Percentiles rank a stretch among this genome's conserved stretches.
These are phyloP conservation scores for Paradendryphiella salina DNA, from an alignment of 2,329 filamentous ascomycete genomes.

Conservation along the genomic window DNA sequence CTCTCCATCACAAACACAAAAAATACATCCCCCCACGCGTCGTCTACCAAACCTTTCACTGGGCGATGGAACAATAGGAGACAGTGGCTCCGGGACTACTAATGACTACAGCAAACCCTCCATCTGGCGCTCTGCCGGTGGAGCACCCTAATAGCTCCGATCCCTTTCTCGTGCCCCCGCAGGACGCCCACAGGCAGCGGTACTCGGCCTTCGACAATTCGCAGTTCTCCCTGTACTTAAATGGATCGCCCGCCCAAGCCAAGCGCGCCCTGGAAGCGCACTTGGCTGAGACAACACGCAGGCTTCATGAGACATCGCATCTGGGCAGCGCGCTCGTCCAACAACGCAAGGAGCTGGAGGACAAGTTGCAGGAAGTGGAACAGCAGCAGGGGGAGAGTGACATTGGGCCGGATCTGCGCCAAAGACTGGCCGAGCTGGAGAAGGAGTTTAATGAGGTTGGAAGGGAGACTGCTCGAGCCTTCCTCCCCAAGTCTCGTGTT, in stretches of 20 bases:
- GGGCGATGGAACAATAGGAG: conserved; percentile 39
- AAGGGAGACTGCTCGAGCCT: conserved; percentile 83
- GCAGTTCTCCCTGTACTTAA: conserved; percentile 75
- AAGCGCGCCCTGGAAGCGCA: conserved; percentile 89
- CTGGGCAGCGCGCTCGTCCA: conserved; percentile 84
- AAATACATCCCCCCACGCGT: background rate
- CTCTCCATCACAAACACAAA: conserved; percentile 3
- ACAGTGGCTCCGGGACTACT: conserved; percentile 16
- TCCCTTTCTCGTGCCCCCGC: conserved; percentile 50
- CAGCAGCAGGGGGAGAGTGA: conserved; percentile 70
- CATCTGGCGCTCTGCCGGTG: conserved; percentile 48
- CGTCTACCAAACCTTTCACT: conserved; percentile 5
- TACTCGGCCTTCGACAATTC: conserved; percentile 84
- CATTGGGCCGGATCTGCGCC: conserved; percentile 78
- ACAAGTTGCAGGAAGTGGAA: conserved; percentile 83
- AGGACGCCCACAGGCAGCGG: conserved; percentile 60
- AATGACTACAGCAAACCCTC: conserved; percentile 52
- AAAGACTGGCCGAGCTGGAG: conserved; percentile 83
- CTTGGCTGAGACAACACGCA: conserved; percentile 85
- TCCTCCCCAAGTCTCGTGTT: conserved; percentile 78
- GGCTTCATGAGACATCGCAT: conserved; percentile 87
- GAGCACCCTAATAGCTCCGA: conserved; percentile 47
- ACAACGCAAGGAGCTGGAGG: conserved; percentile 80
- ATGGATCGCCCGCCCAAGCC: conserved; percentile 79
- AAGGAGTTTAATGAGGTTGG: conserved; percentile 95